These are phyloP conservation scores for Solanum chilense DNA, from an alignment of 257 asterid genomes.

Conservation along the genomic window DNA sequence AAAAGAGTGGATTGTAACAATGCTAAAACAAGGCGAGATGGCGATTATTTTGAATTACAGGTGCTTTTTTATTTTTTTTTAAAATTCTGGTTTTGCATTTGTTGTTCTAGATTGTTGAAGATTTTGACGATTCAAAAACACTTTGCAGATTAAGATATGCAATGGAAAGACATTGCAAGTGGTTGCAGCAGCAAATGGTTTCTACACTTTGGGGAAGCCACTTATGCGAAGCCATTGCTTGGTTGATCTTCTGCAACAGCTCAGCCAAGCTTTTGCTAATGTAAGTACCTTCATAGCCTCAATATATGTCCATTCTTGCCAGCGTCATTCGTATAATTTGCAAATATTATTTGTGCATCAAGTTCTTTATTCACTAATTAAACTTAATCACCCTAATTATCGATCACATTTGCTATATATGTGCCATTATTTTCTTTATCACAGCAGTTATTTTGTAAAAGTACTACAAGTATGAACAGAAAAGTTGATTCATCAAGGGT, in stretches of 20 bases:
- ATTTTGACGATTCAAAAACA: neutral
- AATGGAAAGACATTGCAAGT: slow-evolving; percentile 86
- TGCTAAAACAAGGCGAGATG: slow-evolving; percentile 48
- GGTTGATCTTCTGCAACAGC: slow-evolving; percentile 98
- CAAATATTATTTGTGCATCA: neutral
- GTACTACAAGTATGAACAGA: neutral
- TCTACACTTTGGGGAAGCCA: slow-evolving; percentile 76
- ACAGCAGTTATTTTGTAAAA: neutral
- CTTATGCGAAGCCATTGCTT: slow-evolving; percentile 66
- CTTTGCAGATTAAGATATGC: slow-evolving; percentile 85
- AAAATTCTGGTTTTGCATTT: neutral
- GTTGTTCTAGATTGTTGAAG: neutral
- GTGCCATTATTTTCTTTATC: neutral
- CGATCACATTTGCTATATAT: neutral
- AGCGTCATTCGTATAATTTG: neutral
- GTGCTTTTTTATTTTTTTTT: slow-evolving; percentile 10
- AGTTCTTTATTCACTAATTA: neutral
- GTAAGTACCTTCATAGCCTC: slow-evolving; percentile 27
- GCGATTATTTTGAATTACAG: slow-evolving; percentile 86
- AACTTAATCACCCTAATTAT: neutral
- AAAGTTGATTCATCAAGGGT: neutral
- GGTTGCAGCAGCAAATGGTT: slow-evolving; percentile 80
- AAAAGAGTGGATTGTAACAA: slow-evolving; percentile 42
- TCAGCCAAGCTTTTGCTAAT: slow-evolving; percentile 94
- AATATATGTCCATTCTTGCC: neutral